Evolutionary conservation across 805 yeast genomes (phyloP).

Genomic region (Kregervanrija pseudodelftensis): DNA sequence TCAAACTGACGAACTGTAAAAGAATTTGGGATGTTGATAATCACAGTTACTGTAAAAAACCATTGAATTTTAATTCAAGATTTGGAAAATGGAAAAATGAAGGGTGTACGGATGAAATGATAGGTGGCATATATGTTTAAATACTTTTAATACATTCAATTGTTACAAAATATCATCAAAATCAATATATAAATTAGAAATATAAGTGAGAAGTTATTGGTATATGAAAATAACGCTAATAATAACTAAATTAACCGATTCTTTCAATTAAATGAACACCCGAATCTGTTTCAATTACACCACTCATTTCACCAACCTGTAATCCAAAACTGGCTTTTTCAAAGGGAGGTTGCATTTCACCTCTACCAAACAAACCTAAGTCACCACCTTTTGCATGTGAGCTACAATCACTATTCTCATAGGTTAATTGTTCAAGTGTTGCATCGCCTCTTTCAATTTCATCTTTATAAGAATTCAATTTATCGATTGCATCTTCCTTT

Average conservation of each 20-base stretch:
- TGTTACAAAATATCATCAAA: no score
- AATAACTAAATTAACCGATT: constrained; percentile 44
- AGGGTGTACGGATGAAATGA: no score
- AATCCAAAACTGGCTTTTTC: constrained; percentile 81
- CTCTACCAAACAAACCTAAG: constrained; percentile 79
- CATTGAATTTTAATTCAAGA: no score
- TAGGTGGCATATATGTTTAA: no score
- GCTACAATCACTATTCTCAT: constrained; percentile 81
- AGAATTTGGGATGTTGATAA: no score
- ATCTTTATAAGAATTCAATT: constrained; percentile 49
- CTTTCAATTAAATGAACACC: constrained; percentile 88
- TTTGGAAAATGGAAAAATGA: no score
- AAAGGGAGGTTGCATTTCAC: constrained; percentile 93
- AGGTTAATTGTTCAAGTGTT: constrained; percentile 65
- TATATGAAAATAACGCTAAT: no score
- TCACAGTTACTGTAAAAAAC: no score
- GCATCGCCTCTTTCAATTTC: constrained; percentile 58
- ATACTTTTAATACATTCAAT: no score
- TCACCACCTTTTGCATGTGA: constrained; percentile 88
- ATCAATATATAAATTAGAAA: no score
- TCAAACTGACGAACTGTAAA: no score
- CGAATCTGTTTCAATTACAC: constrained; percentile 79
- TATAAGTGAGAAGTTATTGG: no score
- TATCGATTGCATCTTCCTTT: constrained; percentile 76
- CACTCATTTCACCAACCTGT: constrained; percentile 77